Conservation (phyloP, 345 rosid species). For the Eucalyptus regnans region DNA sequence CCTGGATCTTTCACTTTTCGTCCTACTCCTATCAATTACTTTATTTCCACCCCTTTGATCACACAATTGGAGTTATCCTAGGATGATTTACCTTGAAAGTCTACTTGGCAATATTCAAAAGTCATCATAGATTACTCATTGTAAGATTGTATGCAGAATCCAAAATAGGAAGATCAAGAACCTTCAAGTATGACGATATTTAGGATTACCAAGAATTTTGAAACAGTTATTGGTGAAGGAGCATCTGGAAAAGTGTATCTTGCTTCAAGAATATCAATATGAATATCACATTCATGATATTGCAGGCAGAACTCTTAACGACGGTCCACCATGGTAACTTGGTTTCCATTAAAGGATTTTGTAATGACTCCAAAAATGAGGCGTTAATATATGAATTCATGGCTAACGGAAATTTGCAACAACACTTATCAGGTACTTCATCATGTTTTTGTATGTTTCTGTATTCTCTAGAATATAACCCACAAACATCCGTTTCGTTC, state of each 20-base stretch:
- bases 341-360: slow-evolving; percentile 14
- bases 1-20: too few relatives aligned
- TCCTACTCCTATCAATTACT: too few relatives aligned
- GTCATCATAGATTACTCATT: too few relatives aligned
- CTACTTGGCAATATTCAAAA: too few relatives aligned
- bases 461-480: not conserved
- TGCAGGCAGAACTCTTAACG: not conserved
- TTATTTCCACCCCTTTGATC: too few relatives aligned
- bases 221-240: not conserved
- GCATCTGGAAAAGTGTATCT: slow-evolving; percentile 13
- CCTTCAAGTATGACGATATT: too few relatives aligned
- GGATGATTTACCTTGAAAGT: too few relatives aligned
- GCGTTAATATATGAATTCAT: not conserved
- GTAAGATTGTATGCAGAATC: too few relatives aligned
- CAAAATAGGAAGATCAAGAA: too few relatives aligned
- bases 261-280: not conserved
- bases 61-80: not conserved
- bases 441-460: not conserved
- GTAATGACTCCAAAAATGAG: not conserved
- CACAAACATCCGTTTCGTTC: not conserved
- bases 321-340: slow-evolving; percentile 13
- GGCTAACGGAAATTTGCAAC: slow-evolving; percentile 9
- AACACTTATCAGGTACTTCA: slow-evolving; percentile 6
- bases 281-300: slow-evolving; percentile 3
- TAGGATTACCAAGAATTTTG: slow-evolving; percentile 4